These are phyloP conservation scores for Starmera amethionina DNA, from an alignment of 805 yeast species.

Conservation along the genomic window DNA sequence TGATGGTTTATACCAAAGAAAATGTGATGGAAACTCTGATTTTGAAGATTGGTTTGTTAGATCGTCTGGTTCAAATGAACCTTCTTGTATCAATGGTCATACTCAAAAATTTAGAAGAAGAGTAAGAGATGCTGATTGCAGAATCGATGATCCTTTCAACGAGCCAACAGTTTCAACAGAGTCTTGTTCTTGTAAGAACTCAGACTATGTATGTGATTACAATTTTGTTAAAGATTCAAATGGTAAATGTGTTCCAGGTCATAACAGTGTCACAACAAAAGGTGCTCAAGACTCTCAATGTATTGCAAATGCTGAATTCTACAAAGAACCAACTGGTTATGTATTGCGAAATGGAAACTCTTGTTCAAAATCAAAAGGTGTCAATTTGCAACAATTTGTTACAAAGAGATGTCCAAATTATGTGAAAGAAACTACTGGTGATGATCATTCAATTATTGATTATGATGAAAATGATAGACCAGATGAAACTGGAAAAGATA, in stretches of 20 bases:
- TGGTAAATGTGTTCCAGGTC: slow-evolving; percentile 39
- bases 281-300: slow-evolving; percentile 16
- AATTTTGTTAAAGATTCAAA: slow-evolving; percentile 31
- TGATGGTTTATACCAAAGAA: slow-evolving; percentile 37
- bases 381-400: slow-evolving; percentile 7
- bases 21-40: slow-evolving; percentile 33
- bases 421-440: slow-evolving; percentile 4
- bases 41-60: slow-evolving; percentile 59
- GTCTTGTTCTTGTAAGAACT: slow-evolving; percentile 52
- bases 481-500: slow-evolving; percentile 18
- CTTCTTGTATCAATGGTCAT: slow-evolving; percentile 58
- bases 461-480: slow-evolving; percentile 20
- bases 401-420: slow-evolving; percentile 12
- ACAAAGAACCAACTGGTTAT: slow-evolving; percentile 26
- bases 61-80: slow-evolving; percentile 16
- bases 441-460: slow-evolving; percentile 12
- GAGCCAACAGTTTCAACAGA: slow-evolving; percentile 35
- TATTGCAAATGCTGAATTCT: slow-evolving; percentile 17
- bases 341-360: slow-evolving; percentile 32
- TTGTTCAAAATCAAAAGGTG: slow-evolving; percentile 27
- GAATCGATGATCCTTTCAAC: slow-evolving; percentile 24
- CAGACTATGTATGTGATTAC: slow-evolving; percentile 62
- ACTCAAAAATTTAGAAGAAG: slow-evolving; percentile 55
- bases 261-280: slow-evolving; percentile 13
- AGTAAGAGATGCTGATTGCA: slow-evolving; percentile 54